Evolutionary conservation across 495 filamentous ascomycete genomes (phyloP), one percentile per base, ranked within the genome.

Genomic region (Penicillium paxilli): DNA sequence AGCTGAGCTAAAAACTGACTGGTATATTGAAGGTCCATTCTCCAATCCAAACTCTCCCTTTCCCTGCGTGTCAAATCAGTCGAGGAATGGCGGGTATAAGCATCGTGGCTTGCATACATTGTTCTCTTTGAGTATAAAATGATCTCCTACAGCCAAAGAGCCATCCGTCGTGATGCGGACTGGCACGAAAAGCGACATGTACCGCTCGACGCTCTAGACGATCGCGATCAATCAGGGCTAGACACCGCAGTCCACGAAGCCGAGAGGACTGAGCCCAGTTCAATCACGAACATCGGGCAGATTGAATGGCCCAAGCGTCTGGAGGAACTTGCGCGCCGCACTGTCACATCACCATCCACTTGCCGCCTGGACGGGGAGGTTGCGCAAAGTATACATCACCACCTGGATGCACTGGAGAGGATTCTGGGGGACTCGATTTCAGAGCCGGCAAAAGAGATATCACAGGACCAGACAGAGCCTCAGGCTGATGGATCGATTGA

Each of bases 351-450:
- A 20, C 54, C 57, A 1, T n/a, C n/a, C n/a, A 28, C 32, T 7
- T 35, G 33, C 17, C 41, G 48, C 11, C 44, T 58, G 3, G 60
- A 57, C 8, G 22, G 42, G 28, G 54, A 63, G n/a, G 53, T 64
- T 5, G 59, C 59, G 12, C 47, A 53, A 7, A 51, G 57, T n/a
- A 51, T 70, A 3, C 59, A 68, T 19, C 58, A 58, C 16, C 67
- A 65, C 47, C 57, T 74, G 21, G 64, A 73, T n/a, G 59, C 55
- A 10, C 49, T 74, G 5, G 70, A 73, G 44, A 37, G 58, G 8
- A 50, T 75, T 21, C 54, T 73, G 7, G 41, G 50, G 0, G 63
- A 74, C 33, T 61, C 65, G 19, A 62, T 57, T 12, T 58, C 60
- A 11, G 49, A 48, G 23, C 25, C 68, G 1, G 57, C 58, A 3